These are phyloP conservation scores for Leccinum holopus DNA, from an alignment of 1,284 basidiomycete species.

Conservation along the genomic window DNA sequence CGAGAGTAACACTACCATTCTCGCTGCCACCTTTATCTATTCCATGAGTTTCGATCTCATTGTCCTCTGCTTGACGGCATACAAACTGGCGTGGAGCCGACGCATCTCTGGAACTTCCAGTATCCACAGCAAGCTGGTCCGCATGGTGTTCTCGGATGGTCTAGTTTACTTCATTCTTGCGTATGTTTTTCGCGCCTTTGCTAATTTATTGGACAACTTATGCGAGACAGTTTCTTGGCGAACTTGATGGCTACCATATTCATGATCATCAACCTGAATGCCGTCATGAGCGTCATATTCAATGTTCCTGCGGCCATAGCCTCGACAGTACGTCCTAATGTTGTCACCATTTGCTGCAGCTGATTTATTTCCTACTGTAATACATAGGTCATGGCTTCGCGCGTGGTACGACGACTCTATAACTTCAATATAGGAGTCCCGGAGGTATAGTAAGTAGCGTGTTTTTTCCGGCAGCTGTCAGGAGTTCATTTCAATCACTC, in stretches of 20 bases:
- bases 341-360: background rate
- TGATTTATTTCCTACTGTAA: slow-evolving; percentile 4
- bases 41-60: slow-evolving; percentile 49
- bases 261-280: slow-evolving; percentile 36
- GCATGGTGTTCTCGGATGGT: slow-evolving; percentile 36
- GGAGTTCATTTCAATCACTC: slow-evolving; percentile 6
- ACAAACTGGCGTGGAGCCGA: slow-evolving; percentile 33
- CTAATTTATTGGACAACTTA: background rate
- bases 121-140: slow-evolving; percentile 26
- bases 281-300: slow-evolving; percentile 37
- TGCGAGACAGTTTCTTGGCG: slow-evolving; percentile 29
- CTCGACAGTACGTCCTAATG: slow-evolving; percentile 38
- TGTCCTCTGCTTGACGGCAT: slow-evolving; percentile 42
- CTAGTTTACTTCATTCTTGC: slow-evolving; percentile 36
- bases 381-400: slow-evolving; percentile 63
- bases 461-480: background rate
- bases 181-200: slow-evolving; percentile 16
- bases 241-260: slow-evolving; percentile 37
- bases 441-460: slow-evolving; percentile 54
- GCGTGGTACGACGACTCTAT: slow-evolving; percentile 64
- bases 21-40: slow-evolving; percentile 46
- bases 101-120: slow-evolving; percentile 19
- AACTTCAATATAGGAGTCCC: slow-evolving; percentile 54
- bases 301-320: slow-evolving; percentile 39
- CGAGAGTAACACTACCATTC: slow-evolving; percentile 39